Percentiles rank a stretch among this genome's conserved stretches.
phyloP scores from a whole-genome alignment of 257 asterid species.

The Nicotiana paniculata region DNA sequence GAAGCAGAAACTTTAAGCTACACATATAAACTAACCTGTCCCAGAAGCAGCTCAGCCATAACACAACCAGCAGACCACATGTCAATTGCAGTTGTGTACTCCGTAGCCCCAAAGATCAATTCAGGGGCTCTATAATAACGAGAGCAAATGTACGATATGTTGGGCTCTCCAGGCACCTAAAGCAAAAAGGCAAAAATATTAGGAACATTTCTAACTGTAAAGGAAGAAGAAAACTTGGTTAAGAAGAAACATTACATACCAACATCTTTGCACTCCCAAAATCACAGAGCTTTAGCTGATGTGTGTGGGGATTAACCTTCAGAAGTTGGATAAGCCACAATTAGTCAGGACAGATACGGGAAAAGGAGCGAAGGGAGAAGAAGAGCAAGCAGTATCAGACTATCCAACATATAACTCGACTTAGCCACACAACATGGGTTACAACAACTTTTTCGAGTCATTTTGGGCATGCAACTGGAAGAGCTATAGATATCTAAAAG shows the following conservation, averaged over 20 bases:
- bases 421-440: neutral
- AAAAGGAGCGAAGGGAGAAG: neutral
- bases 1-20: neutral
- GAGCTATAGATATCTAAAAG: neutral
- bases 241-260: slow-evolving; percentile 39
- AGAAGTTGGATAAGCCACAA: neutral
- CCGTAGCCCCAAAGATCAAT: slow-evolving; percentile 90
- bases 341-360: neutral
- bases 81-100: slow-evolving; percentile 86
- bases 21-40: slow-evolving; percentile 43
- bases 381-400: neutral
- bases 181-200: slow-evolving; percentile 1
- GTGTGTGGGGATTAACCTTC: slow-evolving; percentile 86
- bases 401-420: neutral
- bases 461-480: neutral
- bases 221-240: neutral
- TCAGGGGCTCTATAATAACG: slow-evolving; percentile 95
- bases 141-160: slow-evolving; percentile 89
- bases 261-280: slow-evolving; percentile 95
- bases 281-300: slow-evolving; percentile 88
- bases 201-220: neutral
- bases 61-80: slow-evolving; percentile 98
- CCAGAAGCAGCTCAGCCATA: slow-evolving; percentile 84
- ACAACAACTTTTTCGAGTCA: neutral
- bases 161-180: slow-evolving; percentile 89